Evolutionary conservation across 257 asterid genomes (phyloP).

Genomic region (Fraxinus quadrangulata): DNA sequence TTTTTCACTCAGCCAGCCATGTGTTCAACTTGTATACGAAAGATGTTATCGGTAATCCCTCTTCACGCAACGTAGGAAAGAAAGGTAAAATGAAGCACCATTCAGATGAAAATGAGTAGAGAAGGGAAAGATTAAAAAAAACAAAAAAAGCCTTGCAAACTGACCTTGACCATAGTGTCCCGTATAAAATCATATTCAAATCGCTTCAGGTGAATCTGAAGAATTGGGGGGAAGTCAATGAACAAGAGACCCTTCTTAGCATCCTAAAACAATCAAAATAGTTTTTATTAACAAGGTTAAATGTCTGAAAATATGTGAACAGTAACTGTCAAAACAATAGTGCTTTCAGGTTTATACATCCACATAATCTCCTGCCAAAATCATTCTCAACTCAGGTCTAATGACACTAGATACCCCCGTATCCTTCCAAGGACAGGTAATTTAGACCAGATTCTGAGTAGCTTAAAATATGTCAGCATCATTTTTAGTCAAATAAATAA

Average conservation of each 20-base stretch:
- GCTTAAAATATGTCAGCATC: not conserved
- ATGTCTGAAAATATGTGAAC: slow-evolving; percentile 19
- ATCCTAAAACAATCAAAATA: slow-evolving; percentile 38
- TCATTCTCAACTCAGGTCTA: not conserved
- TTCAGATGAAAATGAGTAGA: not conserved
- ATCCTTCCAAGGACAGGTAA: not conserved
- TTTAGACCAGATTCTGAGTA: not conserved
- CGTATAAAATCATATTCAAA: slow-evolving; percentile 51
- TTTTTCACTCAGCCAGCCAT: not conserved
- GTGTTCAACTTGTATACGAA: not conserved
- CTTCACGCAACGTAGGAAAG: not conserved
- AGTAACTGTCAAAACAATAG: not conserved
- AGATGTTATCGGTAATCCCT: not conserved
- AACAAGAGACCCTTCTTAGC: slow-evolving; percentile 54
- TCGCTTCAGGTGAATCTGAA: slow-evolving; percentile 55
- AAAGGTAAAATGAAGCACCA: not conserved
- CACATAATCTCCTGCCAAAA: not conserved
- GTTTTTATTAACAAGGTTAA: not conserved
- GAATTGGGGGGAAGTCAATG: slow-evolving; percentile 52
- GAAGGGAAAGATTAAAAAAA: not conserved
- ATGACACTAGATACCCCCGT: not conserved
- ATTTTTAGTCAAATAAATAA: not conserved
- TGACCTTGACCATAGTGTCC: slow-evolving; percentile 52
- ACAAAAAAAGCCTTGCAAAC: slow-evolving; percentile 2
- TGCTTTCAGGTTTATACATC: not conserved